Base-by-base conservation (phyloP, 768 basidiomycete genomes). In the Sutorius australiensis region DNA sequence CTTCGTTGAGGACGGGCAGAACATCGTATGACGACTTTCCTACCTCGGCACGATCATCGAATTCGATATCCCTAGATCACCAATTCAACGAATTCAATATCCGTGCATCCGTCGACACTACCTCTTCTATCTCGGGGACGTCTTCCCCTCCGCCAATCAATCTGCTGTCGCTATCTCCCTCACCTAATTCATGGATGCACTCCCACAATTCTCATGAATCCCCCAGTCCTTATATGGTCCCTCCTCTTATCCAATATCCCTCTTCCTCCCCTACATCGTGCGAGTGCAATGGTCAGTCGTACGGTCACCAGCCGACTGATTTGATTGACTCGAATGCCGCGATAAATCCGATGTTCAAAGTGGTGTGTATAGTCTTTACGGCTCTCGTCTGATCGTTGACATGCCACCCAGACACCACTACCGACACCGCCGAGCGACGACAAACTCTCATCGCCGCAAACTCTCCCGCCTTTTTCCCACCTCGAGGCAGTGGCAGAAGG, bases 261-360 rank as follows among this genome's bases (percentile, higher is more conserved):
- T 67, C 76, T 27, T 71, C 70, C 28, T 67, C 73, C 17, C 67
- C 61, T 41, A 74, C 67, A 52, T 69, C 81, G 19, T 79, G 75
- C 61, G 84, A 86, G 51, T 69, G 77, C 61, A 74, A 78, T 62
- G 77, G 77, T 33, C 76, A 77, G 53, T 61, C 74, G 37, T 73
- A 75, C 57, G 79, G 79, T 43, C 79, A 81, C 61, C 82, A 85
- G 16, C 79, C 85, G 46, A 83, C 81, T 59, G 79, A 86, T 33
- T 77, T 77, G 43, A 71, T 78, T 48, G 80, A 80, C 14, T 77
- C 87, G 34, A 85, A 84, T 65, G 80, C 84, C 42, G 79, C 77
- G 32, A 88, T 91, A 64, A 90, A 92, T 69, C 88, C 90, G 28
- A 91, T 92, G 67, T 92, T 92, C 77, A 86, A 89, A 81, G 89